Evolutionary conservation across 192 early-diverging fungal genomes (phyloP), one percentile per base, ranked within the genome.

Genomic region (Helicostylum pulchrum): DNA sequence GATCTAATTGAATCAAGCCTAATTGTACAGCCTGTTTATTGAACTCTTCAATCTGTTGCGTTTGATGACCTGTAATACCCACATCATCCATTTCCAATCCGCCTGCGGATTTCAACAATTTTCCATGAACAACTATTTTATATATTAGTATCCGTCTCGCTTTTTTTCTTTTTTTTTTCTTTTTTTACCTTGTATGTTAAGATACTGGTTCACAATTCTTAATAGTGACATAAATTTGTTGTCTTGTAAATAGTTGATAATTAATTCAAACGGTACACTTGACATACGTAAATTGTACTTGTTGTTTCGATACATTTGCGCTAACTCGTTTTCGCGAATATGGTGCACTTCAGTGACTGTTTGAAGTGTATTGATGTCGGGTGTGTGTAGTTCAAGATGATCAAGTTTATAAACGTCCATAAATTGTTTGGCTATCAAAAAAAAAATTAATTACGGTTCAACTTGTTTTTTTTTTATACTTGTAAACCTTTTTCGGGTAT

Each of bases 221-320:
- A 96, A 84, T 47, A 99, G 64, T 45, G 94, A 76, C 69, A 90
- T 91, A 54, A 89, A 91, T 53, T 91, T 87, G 79, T 94, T 94
- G 64, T 98, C 94, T 75, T 97, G 92, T 65, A 99, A 74, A 71
- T 92, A 98, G 58, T 88, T 83, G 53, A 97, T 68, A 55, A 98
- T 83, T 19, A 99, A 84, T 74, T 94, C 92, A 65, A 91, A 92
- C 0, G 94, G 88, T 12, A 92, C 93, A 11, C 86, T 78, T 47
- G 90, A 87, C 90, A 99, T 90, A 7, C 81, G 81, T 20, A 99
- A 65, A 23, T 80, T 83, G 74, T 95, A 99, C 70, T 91, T 90
- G 75, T 92, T 93, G 46, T 72, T 71, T 60, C 89, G 86, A 76
- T 88, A 97, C 39, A 84, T 80, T 59, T 87, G 83, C 3, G 91